phyloP scores from a whole-genome alignment of 2,329 filamentous ascomycete species.

The Colletotrichum sp. region DNA sequence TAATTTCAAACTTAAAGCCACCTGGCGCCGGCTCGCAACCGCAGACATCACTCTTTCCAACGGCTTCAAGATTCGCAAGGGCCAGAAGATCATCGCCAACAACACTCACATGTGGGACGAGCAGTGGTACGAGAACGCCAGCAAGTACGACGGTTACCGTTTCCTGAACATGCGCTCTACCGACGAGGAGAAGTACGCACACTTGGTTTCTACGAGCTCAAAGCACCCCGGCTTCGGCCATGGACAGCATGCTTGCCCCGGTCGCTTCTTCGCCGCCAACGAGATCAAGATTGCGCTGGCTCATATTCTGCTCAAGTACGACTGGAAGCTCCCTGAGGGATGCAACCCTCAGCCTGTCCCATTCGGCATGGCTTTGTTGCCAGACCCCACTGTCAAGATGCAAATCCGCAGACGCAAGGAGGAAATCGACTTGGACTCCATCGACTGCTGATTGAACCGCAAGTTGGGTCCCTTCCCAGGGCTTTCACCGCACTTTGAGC shows the following conservation, averaged over 20 bases:
- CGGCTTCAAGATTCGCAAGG: conserved; percentile 24
- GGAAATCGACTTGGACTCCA: background rate
- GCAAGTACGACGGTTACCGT: conserved; percentile 24
- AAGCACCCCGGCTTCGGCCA: conserved; percentile 37
- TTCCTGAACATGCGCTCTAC: conserved; percentile 22
- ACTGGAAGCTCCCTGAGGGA: conserved; percentile 22
- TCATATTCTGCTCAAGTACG: conserved; percentile 35
- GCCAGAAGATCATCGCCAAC: conserved; percentile 20
- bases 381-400: background rate
- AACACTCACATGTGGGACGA: conserved; percentile 23
- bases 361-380: background rate
- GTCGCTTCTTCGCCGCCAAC: conserved; percentile 40
- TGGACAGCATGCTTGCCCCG: conserved; percentile 41
- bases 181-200: conserved; percentile 27
- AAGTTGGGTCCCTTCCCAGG: background rate
- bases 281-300: conserved; percentile 39
- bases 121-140: conserved; percentile 21
- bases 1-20: background rate
- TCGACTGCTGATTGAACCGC: background rate
- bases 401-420: conserved; percentile 2
- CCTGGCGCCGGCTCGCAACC: conserved; percentile 12
- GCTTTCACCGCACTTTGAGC: background rate
- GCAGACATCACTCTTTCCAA: conserved; percentile 21
- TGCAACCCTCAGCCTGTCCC: background rate
- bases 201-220: conserved; percentile 36